These are phyloP conservation scores for Ampelomyces quisqualis DNA, from an alignment of 2,329 filamentous ascomycete species.

Conservation along the genomic window DNA sequence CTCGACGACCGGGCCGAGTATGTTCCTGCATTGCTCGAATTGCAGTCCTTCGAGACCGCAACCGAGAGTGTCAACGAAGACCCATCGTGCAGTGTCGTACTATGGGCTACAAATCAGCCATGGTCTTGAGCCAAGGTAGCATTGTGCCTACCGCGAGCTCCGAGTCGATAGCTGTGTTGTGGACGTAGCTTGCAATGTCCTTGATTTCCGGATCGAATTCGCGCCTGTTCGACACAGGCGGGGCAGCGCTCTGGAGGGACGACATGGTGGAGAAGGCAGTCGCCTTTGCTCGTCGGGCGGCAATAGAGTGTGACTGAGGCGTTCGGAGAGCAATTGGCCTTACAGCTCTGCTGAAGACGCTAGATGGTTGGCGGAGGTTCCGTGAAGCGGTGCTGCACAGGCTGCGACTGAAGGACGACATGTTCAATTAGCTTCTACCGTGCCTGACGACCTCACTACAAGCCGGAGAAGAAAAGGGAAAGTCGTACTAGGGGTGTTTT, in stretches of 20 bases:
- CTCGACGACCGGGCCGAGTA: slow-evolving; percentile 86
- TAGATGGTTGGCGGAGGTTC: slow-evolving; percentile 39
- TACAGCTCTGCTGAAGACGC: slow-evolving; percentile 36
- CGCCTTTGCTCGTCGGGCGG: slow-evolving; percentile 24
- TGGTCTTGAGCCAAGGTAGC: neutral
- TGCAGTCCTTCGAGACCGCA: slow-evolving; percentile 93
- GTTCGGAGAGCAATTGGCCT: slow-evolving; percentile 41
- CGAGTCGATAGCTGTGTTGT: slow-evolving; percentile 86
- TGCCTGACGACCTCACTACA: slow-evolving; percentile 34
- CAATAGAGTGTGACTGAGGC: slow-evolving; percentile 23
- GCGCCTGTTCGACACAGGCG: slow-evolving; percentile 34
- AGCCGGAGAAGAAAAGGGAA: slow-evolving; percentile 31
- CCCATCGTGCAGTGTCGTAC: slow-evolving; percentile 95
- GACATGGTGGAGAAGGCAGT: slow-evolving; percentile 44
- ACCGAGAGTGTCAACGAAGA: slow-evolving; percentile 94
- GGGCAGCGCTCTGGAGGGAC: slow-evolving; percentile 38
- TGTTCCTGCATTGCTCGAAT: slow-evolving; percentile 94
- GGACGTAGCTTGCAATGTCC: slow-evolving; percentile 93
- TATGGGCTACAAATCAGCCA: slow-evolving; percentile 43
- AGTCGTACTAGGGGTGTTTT: slow-evolving; percentile 38
- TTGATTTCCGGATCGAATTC: slow-evolving; percentile 89
- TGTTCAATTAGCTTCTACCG: slow-evolving; percentile 43
- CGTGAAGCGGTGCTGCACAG: slow-evolving; percentile 44
- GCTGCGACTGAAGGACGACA: slow-evolving; percentile 48
- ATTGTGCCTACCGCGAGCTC: slow-evolving; percentile 76